A percentile compares a stretch with the other conserved stretches of the same genome.
These are phyloP conservation scores for Ceratocystis eucalypticola DNA, from an alignment of 2,329 filamentous ascomycete genomes.

Conservation along the genomic window DNA sequence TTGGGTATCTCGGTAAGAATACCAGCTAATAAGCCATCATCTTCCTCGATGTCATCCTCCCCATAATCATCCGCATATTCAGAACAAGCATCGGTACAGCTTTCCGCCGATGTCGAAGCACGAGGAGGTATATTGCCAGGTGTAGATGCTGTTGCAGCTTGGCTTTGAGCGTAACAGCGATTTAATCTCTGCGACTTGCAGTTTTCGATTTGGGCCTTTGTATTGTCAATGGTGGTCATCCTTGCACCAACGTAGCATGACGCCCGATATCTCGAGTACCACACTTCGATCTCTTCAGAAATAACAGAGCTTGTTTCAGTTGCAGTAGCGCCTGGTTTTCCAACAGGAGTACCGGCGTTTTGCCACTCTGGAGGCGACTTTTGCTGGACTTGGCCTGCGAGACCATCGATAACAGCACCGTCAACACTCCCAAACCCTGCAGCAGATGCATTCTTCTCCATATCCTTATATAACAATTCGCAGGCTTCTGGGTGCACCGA, in stretches of 20 bases:
- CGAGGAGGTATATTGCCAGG: neutral
- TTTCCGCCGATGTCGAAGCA: constrained; percentile 10
- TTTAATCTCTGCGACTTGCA: constrained; percentile 32
- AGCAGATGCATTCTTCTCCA: constrained; percentile 34
- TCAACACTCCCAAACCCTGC: constrained; percentile 28
- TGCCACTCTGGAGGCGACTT: constrained; percentile 38
- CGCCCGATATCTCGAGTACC: constrained; percentile 34
- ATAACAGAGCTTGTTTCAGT: constrained; percentile 26
- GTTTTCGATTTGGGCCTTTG: constrained; percentile 45
- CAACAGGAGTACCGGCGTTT: neutral
- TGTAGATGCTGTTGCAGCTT: constrained; percentile 9
- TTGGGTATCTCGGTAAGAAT: constrained; percentile 87
- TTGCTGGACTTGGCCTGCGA: constrained; percentile 40
- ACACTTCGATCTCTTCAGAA: constrained; percentile 50
- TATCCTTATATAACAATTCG: constrained; percentile 41
- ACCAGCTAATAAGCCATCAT: constrained; percentile 66
- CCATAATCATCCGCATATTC: constrained; percentile 31
- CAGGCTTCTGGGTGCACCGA: constrained; percentile 44
- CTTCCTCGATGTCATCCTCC: constrained; percentile 52
- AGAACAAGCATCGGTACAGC: constrained; percentile 16
- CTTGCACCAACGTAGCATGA: constrained; percentile 6
- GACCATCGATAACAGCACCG: constrained; percentile 30
- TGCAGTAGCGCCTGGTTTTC: constrained; percentile 21
- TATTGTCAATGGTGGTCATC: constrained; percentile 48
- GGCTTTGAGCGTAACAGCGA: constrained; percentile 13